These are phyloP conservation scores for Nicotiana rustica DNA, from an alignment of 305 asterid species.

Conservation along the genomic window DNA sequence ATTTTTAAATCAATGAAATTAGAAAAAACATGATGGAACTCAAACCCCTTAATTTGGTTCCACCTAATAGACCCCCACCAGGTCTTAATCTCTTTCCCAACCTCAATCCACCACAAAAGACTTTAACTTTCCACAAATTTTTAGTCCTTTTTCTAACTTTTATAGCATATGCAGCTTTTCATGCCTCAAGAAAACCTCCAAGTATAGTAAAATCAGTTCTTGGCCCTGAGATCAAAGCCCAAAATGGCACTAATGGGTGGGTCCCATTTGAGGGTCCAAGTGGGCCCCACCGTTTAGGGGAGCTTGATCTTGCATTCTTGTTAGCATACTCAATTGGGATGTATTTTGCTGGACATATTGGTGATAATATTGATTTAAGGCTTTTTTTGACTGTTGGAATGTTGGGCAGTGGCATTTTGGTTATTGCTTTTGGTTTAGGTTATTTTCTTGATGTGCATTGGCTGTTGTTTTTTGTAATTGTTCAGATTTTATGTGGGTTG, in stretches of 20 bases:
- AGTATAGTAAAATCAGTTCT: constrained; percentile 93
- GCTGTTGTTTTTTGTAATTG: constrained; percentile 56
- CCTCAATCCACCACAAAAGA: constrained; percentile 60
- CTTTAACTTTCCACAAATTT: constrained; percentile 64
- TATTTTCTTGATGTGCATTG: constrained; percentile 81
- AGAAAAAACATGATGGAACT: constrained; percentile 51
- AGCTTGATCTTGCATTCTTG: constrained; percentile 88
- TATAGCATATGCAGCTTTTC: constrained; percentile 89
- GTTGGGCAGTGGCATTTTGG: constrained; percentile 85
- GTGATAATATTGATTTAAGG: constrained; percentile 78
- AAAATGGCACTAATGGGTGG: constrained; percentile 62
- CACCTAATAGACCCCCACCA: constrained; percentile 62
- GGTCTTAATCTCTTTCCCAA: constrained; percentile 64
- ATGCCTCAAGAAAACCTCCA: constrained; percentile 96
- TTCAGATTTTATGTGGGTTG: constrained; percentile 82
- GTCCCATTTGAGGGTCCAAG: constrained; percentile 76
- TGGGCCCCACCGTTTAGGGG: constrained; percentile 95
- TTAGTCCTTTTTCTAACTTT: constrained; percentile 80
- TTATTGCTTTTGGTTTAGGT: constrained; percentile 73
- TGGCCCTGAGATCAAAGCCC: constrained; percentile 57
- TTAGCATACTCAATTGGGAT: constrained; percentile 80
- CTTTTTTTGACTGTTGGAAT: constrained; percentile 78
- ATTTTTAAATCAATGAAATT: constrained; percentile 4
- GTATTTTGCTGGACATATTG: constrained; percentile 90
- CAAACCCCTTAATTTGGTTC: constrained; percentile 41